Percentiles rank a stretch among this genome's conserved stretches.
phyloP scores from a whole-genome alignment of 257 asterid genomes.

The Lavandula angustifolia region DNA sequence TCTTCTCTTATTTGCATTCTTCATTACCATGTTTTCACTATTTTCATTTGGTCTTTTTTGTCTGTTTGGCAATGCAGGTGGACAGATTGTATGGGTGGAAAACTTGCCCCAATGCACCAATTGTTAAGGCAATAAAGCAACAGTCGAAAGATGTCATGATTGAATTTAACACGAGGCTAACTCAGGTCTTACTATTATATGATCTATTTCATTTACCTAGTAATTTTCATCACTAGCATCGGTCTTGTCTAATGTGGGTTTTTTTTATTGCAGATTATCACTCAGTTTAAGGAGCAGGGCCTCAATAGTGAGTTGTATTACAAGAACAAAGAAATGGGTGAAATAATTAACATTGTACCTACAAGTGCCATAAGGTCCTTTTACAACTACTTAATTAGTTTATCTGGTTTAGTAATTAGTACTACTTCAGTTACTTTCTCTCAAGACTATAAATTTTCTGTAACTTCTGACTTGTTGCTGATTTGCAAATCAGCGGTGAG shows the following conservation, averaged over 20 bases:
- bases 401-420: constrained; percentile 24
- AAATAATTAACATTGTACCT: constrained; percentile 81
- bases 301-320: constrained; percentile 86
- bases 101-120: constrained; percentile 75
- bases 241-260: constrained; percentile 33
- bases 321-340: constrained; percentile 89
- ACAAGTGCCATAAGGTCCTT: constrained; percentile 93
- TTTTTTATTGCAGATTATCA: constrained; percentile 52
- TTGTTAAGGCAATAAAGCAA: constrained; percentile 72
- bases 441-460: constrained; percentile 10
- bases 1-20: constrained; percentile 11
- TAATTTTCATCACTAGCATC: constrained; percentile 17
- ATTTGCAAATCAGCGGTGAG: constrained; percentile 72
- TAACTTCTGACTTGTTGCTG: constrained; percentile 26
- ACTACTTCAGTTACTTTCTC: not conserved
- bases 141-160: constrained; percentile 73
- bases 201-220: constrained; percentile 18
- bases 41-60: no score
- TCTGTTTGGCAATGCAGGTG: constrained; percentile 51
- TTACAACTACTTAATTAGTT: constrained; percentile 19
- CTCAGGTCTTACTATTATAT: constrained; percentile 62
- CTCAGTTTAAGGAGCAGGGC: constrained; percentile 92
- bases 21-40: constrained; percentile 6
- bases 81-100: constrained; percentile 93
- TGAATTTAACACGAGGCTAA: constrained; percentile 71